Percentiles rank a stretch among this genome's conserved stretches.
These are phyloP conservation scores for Achaetomium macrosporum DNA, from an alignment of 2,329 filamentous ascomycete species.

Conservation along the genomic window DNA sequence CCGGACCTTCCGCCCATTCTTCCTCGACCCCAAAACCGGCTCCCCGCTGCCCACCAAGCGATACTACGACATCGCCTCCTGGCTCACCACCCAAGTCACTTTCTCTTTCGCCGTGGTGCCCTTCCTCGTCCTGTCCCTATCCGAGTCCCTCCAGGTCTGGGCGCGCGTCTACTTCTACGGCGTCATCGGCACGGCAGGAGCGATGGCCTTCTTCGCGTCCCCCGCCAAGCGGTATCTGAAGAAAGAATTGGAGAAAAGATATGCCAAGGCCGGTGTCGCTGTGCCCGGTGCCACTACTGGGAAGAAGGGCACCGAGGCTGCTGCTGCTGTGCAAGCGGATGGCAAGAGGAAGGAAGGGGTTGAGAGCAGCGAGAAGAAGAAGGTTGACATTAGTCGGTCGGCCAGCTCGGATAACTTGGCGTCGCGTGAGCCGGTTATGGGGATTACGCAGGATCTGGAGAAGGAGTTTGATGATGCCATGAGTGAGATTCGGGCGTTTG, in stretches of 20 bases:
- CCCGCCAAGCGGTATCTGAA: constrained; percentile 59
- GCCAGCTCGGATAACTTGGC: constrained; percentile 53
- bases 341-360: too few species aligned
- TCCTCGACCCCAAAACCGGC: constrained; percentile 71
- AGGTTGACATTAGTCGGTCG: constrained; percentile 31
- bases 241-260: constrained; percentile 53
- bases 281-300: neutral
- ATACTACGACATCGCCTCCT: constrained; percentile 66
- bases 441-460: constrained; percentile 70
- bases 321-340: too few species aligned
- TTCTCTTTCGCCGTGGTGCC: constrained; percentile 76
- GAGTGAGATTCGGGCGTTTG: constrained; percentile 64
- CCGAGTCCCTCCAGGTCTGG: constrained; percentile 70
- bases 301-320: neutral
- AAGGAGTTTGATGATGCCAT: constrained; percentile 73
- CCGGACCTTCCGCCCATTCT: constrained; percentile 85
- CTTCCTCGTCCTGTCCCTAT: constrained; percentile 75
- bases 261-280: constrained; percentile 37
- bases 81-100: constrained; percentile 29
- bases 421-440: constrained; percentile 60
- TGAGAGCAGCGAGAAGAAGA: constrained; percentile 15
- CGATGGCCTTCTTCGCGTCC: constrained; percentile 72
- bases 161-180: constrained; percentile 83
- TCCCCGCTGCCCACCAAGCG: constrained; percentile 65
- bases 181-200: constrained; percentile 58